These are phyloP conservation scores for Trichophyton equinum DNA, from an alignment of 2,329 filamentous ascomycete species.

Conservation along the genomic window DNA sequence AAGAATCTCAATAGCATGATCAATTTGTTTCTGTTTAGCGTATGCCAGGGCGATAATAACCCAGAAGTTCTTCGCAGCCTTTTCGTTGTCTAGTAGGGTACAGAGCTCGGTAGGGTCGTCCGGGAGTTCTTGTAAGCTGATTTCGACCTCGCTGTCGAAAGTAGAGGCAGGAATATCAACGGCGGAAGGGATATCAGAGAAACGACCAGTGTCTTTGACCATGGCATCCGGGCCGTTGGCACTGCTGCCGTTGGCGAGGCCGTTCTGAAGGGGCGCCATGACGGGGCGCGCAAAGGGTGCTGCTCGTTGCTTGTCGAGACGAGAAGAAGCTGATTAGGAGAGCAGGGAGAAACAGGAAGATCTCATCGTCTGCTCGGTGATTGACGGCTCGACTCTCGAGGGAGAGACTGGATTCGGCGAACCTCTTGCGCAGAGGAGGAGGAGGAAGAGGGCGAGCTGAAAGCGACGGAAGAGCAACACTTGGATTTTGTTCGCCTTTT, in stretches of 20 bases:
- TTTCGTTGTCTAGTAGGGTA: slow-evolving; percentile 86
- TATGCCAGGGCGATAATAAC: slow-evolving; percentile 96
- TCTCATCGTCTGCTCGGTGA: background rate
- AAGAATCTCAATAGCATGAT: slow-evolving; percentile 61
- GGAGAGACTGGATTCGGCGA: background rate
- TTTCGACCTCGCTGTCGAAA: slow-evolving; percentile 63
- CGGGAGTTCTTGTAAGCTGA: slow-evolving; percentile 78
- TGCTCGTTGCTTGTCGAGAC: background rate
- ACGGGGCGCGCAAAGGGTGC: background rate
- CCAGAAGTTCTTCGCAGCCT: slow-evolving; percentile 85
- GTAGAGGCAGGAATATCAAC: slow-evolving; percentile 54
- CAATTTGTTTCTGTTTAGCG: slow-evolving; percentile 86
- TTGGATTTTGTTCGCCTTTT: background rate
- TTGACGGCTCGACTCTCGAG: background rate
- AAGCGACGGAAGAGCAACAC: background rate
- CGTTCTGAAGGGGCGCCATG: slow-evolving; percentile 39
- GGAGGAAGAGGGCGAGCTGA: background rate
- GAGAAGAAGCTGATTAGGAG: background rate
- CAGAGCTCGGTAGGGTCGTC: slow-evolving; percentile 94
- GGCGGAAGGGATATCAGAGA: slow-evolving; percentile 49
- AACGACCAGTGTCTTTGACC: slow-evolving; percentile 34
- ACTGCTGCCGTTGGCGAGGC: slow-evolving; percentile 40
- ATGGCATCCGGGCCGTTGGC: slow-evolving; percentile 25
- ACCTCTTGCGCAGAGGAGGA: background rate
- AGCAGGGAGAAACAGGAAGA: background rate